Evolutionary conservation across 371 early-diverging fungal species (phyloP).

Genomic region (Rhizopus delemar): DNA sequence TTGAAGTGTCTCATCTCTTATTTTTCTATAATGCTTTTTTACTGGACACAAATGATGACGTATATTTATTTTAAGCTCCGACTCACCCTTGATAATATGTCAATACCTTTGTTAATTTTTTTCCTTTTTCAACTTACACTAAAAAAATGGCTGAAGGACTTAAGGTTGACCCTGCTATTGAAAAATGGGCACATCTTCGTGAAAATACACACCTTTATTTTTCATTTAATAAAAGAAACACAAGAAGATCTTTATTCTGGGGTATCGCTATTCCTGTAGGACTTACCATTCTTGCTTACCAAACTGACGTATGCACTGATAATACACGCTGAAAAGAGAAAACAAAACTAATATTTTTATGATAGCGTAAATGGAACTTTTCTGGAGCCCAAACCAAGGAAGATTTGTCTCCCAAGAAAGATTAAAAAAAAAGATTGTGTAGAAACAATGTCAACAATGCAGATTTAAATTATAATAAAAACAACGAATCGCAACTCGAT

Average conservation of each 20-base stretch:
- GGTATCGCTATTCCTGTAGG: slow-evolving; percentile 58
- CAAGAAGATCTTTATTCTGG: slow-evolving; percentile 49
- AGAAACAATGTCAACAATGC: slow-evolving; percentile 5
- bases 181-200: slow-evolving; percentile 68
- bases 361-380: slow-evolving; percentile 50
- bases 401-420: slow-evolving; percentile 26
- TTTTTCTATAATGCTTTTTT: too few relatives aligned
- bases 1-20: too few relatives aligned
- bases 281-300: slow-evolving; percentile 47
- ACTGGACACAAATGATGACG: too few relatives aligned
- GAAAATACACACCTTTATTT: slow-evolving; percentile 63
- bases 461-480: too few relatives aligned
- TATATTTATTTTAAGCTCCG: too few relatives aligned
- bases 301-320: slow-evolving; percentile 42
- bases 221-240: slow-evolving; percentile 54
- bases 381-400: slow-evolving; percentile 50
- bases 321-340: background rate
- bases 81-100: too few relatives aligned
- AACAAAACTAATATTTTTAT: slow-evolving; percentile 4
- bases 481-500: too few relatives aligned
- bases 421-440: slow-evolving; percentile 1
- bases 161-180: slow-evolving; percentile 62
- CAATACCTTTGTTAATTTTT: slow-evolving; percentile 3
- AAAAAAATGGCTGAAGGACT: slow-evolving; percentile 38
- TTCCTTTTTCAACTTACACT: slow-evolving; percentile 12